Evolutionary conservation across 2,329 filamentous ascomycete genomes (phyloP).

Genomic region (Epicoccum nigrum): DNA sequence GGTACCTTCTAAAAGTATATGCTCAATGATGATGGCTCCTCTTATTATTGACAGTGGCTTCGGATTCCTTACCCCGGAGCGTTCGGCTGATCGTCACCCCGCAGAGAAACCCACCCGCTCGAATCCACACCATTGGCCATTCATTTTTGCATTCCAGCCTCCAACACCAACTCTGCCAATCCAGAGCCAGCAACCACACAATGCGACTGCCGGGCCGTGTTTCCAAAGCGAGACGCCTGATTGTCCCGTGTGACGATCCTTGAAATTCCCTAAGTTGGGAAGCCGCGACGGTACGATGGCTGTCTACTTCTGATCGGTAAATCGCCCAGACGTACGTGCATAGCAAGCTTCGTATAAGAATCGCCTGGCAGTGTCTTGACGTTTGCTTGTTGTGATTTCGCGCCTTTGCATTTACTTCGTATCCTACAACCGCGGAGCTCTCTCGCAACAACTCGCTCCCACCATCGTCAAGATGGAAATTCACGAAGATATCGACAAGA

Average conservation of each 20-base stretch:
- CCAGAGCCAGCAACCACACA: not conserved
- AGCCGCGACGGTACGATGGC: constrained; percentile 1
- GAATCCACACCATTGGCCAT: constrained; percentile 6
- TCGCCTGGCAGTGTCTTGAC: constrained; percentile 17
- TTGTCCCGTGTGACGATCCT: not conserved
- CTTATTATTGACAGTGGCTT: not conserved
- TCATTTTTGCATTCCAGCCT: not conserved
- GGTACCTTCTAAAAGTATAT: no score
- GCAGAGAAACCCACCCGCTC: constrained; percentile 4
- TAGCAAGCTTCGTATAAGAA: constrained; percentile 27
- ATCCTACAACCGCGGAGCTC: not conserved
- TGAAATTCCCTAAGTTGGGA: constrained; percentile 9
- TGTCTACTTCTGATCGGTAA: constrained; percentile 2
- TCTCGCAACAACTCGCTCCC: not conserved
- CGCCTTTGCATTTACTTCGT: not conserved
- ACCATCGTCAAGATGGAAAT: constrained; percentile 25
- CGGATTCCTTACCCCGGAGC: constrained; percentile 6
- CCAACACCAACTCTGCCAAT: constrained; percentile 5
- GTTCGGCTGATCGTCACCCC: constrained; percentile 23
- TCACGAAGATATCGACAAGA: constrained; percentile 24
- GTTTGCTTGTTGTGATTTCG: constrained; percentile 2
- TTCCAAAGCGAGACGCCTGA: not conserved
- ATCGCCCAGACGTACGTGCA: not conserved
- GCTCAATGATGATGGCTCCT: not conserved
- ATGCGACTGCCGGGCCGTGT: constrained; percentile 3